Evolutionary conservation across 2,329 filamentous ascomycete genomes (phyloP).

Genomic region (Biscogniauxia sp.): DNA sequence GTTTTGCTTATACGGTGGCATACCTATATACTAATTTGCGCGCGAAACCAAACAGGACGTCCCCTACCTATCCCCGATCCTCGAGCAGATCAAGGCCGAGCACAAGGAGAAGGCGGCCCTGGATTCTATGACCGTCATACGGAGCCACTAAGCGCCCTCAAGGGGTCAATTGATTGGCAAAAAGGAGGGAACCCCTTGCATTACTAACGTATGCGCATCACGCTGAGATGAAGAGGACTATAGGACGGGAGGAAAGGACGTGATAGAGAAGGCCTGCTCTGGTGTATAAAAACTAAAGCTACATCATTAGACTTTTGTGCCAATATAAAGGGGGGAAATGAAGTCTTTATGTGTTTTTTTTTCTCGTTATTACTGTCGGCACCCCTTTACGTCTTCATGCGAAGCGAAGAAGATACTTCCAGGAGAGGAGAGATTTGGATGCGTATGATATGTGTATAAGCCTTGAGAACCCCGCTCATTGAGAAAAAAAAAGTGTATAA

Average conservation of each 20-base stretch:
- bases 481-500: not conserved
- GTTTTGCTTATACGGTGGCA: not conserved
- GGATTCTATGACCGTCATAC: constrained; percentile 30
- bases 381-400: not conserved
- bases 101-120: constrained; percentile 50
- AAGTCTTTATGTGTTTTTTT: not conserved
- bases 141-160: constrained; percentile 25
- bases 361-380: not conserved
- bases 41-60: constrained; percentile 39
- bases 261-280: not conserved
- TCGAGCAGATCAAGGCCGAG: constrained; percentile 48
- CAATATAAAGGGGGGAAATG: not conserved
- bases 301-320: not conserved
- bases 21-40: constrained; percentile 9
- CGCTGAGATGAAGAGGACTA: no score
- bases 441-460: not conserved
- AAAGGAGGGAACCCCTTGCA: not conserved
- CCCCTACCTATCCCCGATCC: constrained; percentile 53
- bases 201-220: no score
- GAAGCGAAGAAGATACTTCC: not conserved
- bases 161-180: not conserved
- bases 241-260: not conserved
- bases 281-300: not conserved
- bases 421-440: not conserved
- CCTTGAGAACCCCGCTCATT: not conserved